Evolutionary conservation across 257 asterid genomes (phyloP), one percentile per base, ranked within the genome.

Genomic region (Rehmannia glutinosa): DNA sequence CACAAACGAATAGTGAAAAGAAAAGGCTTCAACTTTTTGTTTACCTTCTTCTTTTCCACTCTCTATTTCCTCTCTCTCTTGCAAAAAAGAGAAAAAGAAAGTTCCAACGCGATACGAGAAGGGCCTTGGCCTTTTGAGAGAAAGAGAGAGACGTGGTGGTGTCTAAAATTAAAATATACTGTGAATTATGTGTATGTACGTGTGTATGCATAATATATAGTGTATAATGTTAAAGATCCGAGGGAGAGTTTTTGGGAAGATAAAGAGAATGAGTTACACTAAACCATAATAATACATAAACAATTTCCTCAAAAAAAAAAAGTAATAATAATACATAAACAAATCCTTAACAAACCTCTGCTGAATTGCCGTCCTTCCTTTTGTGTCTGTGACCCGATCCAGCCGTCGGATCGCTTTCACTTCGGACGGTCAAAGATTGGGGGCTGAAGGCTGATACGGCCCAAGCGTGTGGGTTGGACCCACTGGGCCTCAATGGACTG

Each of bases 391-490:
- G 27, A 43, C 42, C 53, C 12, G 62, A 61, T 74, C 42, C 63
- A 45, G 70, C 76, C 82, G 73, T 79, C 4, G 19, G 78, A 75
- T 79, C 17, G 24, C 7, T 47, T 45, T 55, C 33, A 10, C 9
- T 67, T 17, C 62, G 47, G 61, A 69, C 60, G 72, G 84, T 75
- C 81, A 75, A 75, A 54, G 64, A 68, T 58, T 27, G 54, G 33
- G 70, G 62, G 41, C 46, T 41, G 32, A 13, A 19, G 56, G 70
- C n/a, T n/a, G n/a, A n/a, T n/a, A 62, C 67, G 50, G 50, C 53
- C 63, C 66, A 16, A 39, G 30, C 2, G 27, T 50, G 43, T n/a
- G 58, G 20, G 38, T 1, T 7, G 72, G 72, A 41, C 75, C 78
- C 69, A 61, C 47, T 38, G 24, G 36, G 21, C 64, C 72, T 16